Base-by-base conservation (phyloP, 164 flowering plant species). In the Macadamia integrifolia region DNA sequence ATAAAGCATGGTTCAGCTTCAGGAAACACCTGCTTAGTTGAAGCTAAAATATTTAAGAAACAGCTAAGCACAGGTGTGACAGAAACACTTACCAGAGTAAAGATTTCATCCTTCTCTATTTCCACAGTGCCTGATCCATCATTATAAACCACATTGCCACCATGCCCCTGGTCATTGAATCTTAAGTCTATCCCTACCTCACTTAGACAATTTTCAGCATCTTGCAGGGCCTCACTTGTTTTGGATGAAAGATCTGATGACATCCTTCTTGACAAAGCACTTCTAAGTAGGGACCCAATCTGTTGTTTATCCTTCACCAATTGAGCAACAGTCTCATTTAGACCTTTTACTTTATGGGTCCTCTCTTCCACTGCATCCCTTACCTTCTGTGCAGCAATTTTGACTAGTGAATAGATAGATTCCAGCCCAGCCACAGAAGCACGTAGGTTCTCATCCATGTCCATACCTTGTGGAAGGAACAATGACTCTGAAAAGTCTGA, bases 281-380 rank as follows among this genome's bases (percentile, higher is more conserved):
- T 84, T 80, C 96, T 87, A 30, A 93, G 90, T 64, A 93, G 74
- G 29, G 88, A 82, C 35, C 96, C 98, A 69, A 93, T 85, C 65
- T 93, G 93, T 64, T 85, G 88, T 80, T 93, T 91, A 84, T 93
- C 97, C 73, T 81, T 85, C 42, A 85, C 76, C 70, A 91, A 78
- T 63, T 75, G 84, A 66, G 77, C 73, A 70, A 89, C 84, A 1
- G 83, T 85, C 69, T 89, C 94, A 74, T 88, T 84, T 66, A 87
- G 79, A 53, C 77, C 71, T 77, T 83, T 89, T 44, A 81, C 73
- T 70, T 89, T 89, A 9, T 65, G 70, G 60, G 29, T 73, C 66
- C 78, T 87, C 69, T 82, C 88, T 62, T 87, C 89, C 6, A 88
- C 69, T 63, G 75, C 72, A 71, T 74, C 78, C 77, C 69, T 83